Conservation (phyloP, 2,329 filamentous ascomycete species). For the Xylariaceae sp. region DNA sequence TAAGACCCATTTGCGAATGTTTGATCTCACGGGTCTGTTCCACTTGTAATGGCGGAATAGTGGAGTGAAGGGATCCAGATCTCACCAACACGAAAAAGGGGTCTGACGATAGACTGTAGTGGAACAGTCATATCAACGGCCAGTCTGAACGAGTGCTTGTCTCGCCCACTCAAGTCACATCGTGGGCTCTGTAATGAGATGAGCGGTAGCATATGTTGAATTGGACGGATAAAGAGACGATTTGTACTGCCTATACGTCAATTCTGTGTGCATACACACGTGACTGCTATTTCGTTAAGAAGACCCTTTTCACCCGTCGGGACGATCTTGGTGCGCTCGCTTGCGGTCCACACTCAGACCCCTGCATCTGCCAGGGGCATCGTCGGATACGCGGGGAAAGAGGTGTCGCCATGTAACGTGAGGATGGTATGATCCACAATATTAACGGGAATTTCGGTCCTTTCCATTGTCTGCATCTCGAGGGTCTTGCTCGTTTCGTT, state of each 20-base stretch:
- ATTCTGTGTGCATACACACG: too few relatives aligned
- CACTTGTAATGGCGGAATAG: too few relatives aligned
- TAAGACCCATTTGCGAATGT: conserved; percentile 4
- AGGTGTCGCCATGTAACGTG: not conserved
- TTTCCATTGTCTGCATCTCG: not conserved
- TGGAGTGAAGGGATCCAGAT: not conserved
- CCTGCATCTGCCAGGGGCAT: not conserved
- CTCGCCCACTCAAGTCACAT: too few relatives aligned
- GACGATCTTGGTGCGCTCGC: not conserved
- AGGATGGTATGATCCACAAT: not conserved
- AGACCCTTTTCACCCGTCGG: not conserved
- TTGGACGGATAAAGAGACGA: too few relatives aligned
- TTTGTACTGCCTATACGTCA: too few relatives aligned
- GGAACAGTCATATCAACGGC: too few relatives aligned
- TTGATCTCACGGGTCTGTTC: too few relatives aligned
- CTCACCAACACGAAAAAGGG: conserved; percentile 1
- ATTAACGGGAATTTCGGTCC: conserved; percentile 7
- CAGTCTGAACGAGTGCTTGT: too few relatives aligned
- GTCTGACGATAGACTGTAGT: not conserved
- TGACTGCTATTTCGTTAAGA: not conserved
- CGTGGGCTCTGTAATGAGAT: too few relatives aligned
- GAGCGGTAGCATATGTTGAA: too few relatives aligned
- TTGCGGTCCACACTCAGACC: not conserved
- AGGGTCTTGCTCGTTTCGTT: too few relatives aligned
- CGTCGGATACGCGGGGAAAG: conserved; percentile 6